Conservation (phyloP, 2,329 filamentous ascomycete species). For the Didymella segeticola region DNA sequence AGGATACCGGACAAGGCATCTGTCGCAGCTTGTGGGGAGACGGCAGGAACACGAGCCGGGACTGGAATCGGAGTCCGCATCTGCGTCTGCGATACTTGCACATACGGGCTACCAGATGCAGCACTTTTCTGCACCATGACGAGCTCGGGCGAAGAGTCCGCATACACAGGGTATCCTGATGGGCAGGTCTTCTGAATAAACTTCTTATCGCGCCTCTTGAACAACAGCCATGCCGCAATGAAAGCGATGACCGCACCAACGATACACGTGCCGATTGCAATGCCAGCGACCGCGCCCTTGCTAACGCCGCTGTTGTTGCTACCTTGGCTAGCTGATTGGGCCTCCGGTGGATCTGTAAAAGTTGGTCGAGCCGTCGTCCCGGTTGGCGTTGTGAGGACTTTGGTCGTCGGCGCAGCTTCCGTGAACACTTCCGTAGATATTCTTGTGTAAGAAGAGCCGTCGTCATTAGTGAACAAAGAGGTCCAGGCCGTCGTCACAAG, state of each 20-base stretch:
- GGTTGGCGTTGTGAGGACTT: neutral
- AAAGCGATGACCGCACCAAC: slow-evolving; percentile 41
- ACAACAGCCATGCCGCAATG: slow-evolving; percentile 35
- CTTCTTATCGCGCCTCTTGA: slow-evolving; percentile 33
- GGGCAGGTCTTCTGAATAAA: slow-evolving; percentile 8
- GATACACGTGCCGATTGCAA: slow-evolving; percentile 21
- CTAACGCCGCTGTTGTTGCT: neutral
- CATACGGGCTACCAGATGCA: slow-evolving; percentile 27
- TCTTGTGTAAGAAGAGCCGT: neutral
- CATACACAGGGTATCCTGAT: slow-evolving; percentile 22
- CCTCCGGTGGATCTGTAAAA: neutral
- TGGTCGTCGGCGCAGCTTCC: neutral
- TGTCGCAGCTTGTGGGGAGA: slow-evolving; percentile 13
- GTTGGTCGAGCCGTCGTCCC: neutral
- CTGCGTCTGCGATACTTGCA: slow-evolving; percentile 37
- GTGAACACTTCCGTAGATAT: neutral
- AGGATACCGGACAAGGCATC: slow-evolving; percentile 32
- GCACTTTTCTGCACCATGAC: slow-evolving; percentile 31
- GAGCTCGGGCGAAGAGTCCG: slow-evolving; percentile 34
- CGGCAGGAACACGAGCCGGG: neutral
- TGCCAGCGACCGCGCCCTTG: slow-evolving; percentile 13
- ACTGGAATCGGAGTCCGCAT: slow-evolving; percentile 12
- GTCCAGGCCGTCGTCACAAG: too few relatives aligned
- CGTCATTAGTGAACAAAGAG: too few relatives aligned
- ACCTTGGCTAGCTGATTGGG: neutral